Base-by-base conservation (phyloP, 208 protist genomes). In the Trypanosoma caninum region DNA sequence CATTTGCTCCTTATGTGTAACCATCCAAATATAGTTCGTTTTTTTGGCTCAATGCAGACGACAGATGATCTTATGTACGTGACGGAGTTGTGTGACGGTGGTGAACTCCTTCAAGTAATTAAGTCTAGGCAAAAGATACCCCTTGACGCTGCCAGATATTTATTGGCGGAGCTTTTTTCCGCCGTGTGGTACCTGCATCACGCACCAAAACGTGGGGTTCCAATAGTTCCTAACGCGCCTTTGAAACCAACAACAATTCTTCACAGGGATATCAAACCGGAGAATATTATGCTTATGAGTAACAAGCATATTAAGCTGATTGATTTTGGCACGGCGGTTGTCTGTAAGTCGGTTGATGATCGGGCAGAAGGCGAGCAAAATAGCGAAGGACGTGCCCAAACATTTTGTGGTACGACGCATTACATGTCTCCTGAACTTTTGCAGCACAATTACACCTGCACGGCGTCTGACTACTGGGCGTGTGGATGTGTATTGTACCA, bases 241-340 rank as follows among this genome's bases (percentile, higher is more conserved):
- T 38, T 77, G 20, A 82, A 80, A 46, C 57, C 74, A 9, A 60
- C 66, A 31, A 77, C 71, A 45, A 91, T 99, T 51, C 73, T 98
- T 30, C 97, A 98, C 68, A 72, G 96, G 44, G 97, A 98, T 67
- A 85, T 98, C 40, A 98, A 98, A 69, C 96, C 96, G 10, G 95
- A 98, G 66, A 98, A 98, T 68, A 87, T 98, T 33, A 89, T 98
- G 74, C 72, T 98, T 34, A 91, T 72, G 50, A 69, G 60, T 16
- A 80, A 80, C 59, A 95, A 92, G 45, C 97, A 99, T 53, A 65
- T 98, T 50, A 91, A 89, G 65, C 80, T 99, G 11, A 98, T 97
- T 42, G 97, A 99, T 70, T 99, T 99, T 74, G 97, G 97, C 56
- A 92, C 97, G 13, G 92, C 92, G 11, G 84, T 95, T 11, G 74